These are phyloP conservation scores for Straminergon stramineum DNA, from an alignment of 225 moss, liverwort and hornwort species.

Conservation along the genomic window DNA sequence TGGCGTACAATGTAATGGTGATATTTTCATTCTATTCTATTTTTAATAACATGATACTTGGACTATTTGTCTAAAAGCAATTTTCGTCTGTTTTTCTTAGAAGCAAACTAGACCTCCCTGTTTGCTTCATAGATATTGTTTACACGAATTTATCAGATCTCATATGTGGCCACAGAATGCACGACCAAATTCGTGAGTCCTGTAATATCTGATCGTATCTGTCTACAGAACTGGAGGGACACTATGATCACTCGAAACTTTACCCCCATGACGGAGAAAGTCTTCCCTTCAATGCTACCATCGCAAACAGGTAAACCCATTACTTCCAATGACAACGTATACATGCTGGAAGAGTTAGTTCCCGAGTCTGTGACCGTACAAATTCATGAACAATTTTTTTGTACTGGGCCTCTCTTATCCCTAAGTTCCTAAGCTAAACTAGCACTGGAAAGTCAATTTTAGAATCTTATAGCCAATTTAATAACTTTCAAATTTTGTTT, in stretches of 20 bases:
- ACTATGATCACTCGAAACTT: constrained; percentile 32
- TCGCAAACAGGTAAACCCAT: constrained; percentile 15
- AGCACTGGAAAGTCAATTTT: background rate
- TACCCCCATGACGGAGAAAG: constrained; percentile 37
- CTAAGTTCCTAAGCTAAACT: background rate
- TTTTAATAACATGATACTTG: background rate
- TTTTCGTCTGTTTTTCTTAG: too few relatives aligned
- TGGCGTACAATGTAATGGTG: background rate
- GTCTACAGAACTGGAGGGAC: constrained; percentile 33
- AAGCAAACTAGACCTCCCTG: background rate
- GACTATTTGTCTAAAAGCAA: background rate
- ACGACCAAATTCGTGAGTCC: background rate
- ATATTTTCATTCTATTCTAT: background rate
- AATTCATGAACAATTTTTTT: background rate
- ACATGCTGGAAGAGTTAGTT: background rate
- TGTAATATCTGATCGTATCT: background rate
- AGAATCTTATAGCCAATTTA: background rate
- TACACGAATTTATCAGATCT: background rate
- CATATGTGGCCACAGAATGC: background rate
- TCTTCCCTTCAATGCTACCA: constrained; percentile 23
- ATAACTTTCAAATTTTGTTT: background rate
- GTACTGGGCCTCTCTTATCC: background rate
- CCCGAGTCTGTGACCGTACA: background rate
- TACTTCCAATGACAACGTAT: background rate
- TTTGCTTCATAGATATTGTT: background rate